Evolutionary conservation across 768 basidiomycete genomes (phyloP), one percentile per base, ranked within the genome.

Genomic region (Lactifluus pinguis): DNA sequence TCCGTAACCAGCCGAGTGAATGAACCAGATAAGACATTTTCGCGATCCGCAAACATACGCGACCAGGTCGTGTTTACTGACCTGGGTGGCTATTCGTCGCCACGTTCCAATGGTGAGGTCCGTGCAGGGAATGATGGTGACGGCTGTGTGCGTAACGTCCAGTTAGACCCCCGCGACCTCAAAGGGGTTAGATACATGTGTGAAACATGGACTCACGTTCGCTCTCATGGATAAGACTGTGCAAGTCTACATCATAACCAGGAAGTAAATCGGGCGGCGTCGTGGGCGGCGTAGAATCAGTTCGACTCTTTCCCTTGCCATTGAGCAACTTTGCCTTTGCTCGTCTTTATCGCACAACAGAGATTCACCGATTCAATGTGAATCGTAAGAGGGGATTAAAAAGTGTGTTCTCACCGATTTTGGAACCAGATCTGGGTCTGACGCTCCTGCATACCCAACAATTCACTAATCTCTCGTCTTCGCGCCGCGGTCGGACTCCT

Each of bases 361-460:
- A 45, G 34, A 41, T 14, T 45, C 38, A 13, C 49, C 48, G 45
- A 25, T 52, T 50, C 17, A 51, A 54, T 49, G 44, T 19, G 6
- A 49, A 54, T 5, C 64, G 66, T 7, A 34, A 30, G 66, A 52
- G 14, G 9, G 21, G 41, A 15, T n/a, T n/a, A n/a, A 57, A 42
- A 63, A 32, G 17, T 11, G 65, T 25, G 25, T 25, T 25, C 76
- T 59, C 64, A 86, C 89, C 89, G 77, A 69, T 92, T 92, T 70
- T 92, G 89, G 67, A 91, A 92, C 90, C 90, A 92, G 50, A 92
- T 87, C 72, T 92, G 90, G 0, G 87, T 90, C 76, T 92, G 90
- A 41, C 89, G 83, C 72, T 92, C 90, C 53, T 87, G 81, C 86
- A 92, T 90, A 15, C 87, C 87, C 5, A 92, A 76, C 57, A 81